These are phyloP conservation scores for Panus rudis DNA, from an alignment of 768 basidiomycete genomes.

Conservation along the genomic window DNA sequence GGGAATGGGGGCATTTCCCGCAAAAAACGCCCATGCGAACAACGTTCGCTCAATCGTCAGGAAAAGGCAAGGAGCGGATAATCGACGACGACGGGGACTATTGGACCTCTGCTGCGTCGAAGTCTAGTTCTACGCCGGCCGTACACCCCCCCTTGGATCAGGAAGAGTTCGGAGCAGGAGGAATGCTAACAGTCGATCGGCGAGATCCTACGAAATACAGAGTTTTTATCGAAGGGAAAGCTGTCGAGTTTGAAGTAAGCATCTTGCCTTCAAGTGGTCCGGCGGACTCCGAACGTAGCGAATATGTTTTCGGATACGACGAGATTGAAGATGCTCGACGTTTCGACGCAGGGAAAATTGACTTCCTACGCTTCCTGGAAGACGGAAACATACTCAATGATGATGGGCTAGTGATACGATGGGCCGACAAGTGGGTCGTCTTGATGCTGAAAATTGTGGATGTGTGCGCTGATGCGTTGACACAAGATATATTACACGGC, in stretches of 20 bases:
- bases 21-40: constrained; percentile 63
- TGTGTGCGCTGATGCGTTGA: background rate
- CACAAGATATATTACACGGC: constrained; percentile 67
- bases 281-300: constrained; percentile 17
- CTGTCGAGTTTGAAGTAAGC: constrained; percentile 70
- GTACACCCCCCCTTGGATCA: constrained; percentile 15
- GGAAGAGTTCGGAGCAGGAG: constrained; percentile 40
- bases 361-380: constrained; percentile 58
- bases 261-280: too few relatives aligned
- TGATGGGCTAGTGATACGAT: constrained; percentile 65
- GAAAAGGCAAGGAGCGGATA: constrained; percentile 21
- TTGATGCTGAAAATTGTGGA: background rate
- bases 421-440: constrained; percentile 55
- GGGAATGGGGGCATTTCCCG: constrained; percentile 93
- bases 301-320: constrained; percentile 21
- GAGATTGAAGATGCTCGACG: constrained; percentile 46
- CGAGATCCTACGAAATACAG: constrained; percentile 58
- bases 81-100: constrained; percentile 6
- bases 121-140: constrained; percentile 5
- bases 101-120: constrained; percentile 3
- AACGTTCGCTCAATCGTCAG: constrained; percentile 23
- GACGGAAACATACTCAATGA: constrained; percentile 56
- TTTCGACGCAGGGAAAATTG: constrained; percentile 58
- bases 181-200: constrained; percentile 49
- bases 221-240: constrained; percentile 53